Evolutionary conservation across 352 stramenopile species (phyloP), one percentile per base, ranked within the genome.

Genomic region (Phytophthora pluvialis): DNA sequence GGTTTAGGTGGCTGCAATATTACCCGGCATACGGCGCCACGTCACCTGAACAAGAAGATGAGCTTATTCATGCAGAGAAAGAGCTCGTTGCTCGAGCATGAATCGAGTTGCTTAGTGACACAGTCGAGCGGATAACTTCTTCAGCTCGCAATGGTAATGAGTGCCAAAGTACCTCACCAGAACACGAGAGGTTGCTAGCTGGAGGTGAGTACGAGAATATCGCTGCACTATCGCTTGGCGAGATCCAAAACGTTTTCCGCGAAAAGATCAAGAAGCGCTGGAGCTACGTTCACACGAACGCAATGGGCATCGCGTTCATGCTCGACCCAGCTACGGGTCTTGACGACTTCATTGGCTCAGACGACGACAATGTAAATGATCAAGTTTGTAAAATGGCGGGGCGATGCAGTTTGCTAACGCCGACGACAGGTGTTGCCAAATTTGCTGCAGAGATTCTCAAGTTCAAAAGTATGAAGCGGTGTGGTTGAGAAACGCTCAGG

Each of bases 261-360:
- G 12, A 36, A 21, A 50, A 36, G 7, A 50, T 36, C 26, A 50
- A 32, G 13, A 32, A 11, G 21, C 25, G 43, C 43, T 49, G 43
- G 43, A 50, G 26, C 26, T 50, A 35, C 43, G 15, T 50, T 16
- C 43, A 49, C 43, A 49, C 43, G 43, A 49, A 49, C 43, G 43
- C 43, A 1, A 49, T 49, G 43, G 3, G 4, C 26, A 33, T 49
- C 9, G 43, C 43, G 9, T 33, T 49, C 21, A 31, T 33, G 10
- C 36, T 21, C 36, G n/a, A n/a, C n/a, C n/a, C n/a, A n/a, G n/a
- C n/a, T n/a, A n/a, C n/a, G n/a, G n/a, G n/a, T n/a, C n/a, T n/a
- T n/a, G n/a, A n/a, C n/a, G n/a, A n/a, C n/a, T n/a, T n/a, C n/a
- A n/a, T n/a, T n/a, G n/a, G n/a, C n/a, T n/a, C n/a, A n/a, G n/a